These are phyloP conservation scores for Blastomyces parvus DNA, from an alignment of 2,329 filamentous ascomycete species.

Conservation along the genomic window DNA sequence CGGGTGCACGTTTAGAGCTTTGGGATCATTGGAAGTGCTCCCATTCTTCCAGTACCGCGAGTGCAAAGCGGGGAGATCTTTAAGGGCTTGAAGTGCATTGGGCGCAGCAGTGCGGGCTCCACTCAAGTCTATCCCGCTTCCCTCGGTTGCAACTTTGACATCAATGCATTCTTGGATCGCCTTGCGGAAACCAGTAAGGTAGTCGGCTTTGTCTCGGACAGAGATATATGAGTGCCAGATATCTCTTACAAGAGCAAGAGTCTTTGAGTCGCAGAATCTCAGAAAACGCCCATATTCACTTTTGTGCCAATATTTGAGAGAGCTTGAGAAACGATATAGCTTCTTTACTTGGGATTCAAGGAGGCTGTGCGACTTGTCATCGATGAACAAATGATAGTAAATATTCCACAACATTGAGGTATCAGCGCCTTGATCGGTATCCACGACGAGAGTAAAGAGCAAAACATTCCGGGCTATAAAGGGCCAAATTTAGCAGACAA, in stretches of 20 bases:
- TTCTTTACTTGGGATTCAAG: conserved; percentile 39
- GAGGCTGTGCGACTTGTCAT: conserved; percentile 27
- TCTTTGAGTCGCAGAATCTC: conserved; percentile 42
- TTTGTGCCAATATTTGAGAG: conserved; percentile 38
- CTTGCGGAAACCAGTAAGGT: not conserved
- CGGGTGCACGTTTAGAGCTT: conserved; percentile 20
- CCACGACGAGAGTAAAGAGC: conserved; percentile 44
- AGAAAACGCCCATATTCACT: conserved; percentile 39
- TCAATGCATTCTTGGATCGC: conserved; percentile 5
- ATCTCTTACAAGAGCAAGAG: conserved; percentile 27
- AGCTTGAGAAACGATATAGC: conserved; percentile 33
- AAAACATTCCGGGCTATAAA: conserved; percentile 46
- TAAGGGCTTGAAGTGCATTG: conserved; percentile 7
- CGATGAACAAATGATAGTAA: conserved; percentile 47
- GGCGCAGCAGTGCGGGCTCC: conserved; percentile 24
- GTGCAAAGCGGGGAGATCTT: conserved; percentile 15
- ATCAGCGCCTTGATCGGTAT: conserved; percentile 25
- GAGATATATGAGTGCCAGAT: conserved; percentile 35
- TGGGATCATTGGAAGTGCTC: conserved; percentile 26
- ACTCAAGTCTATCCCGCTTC: conserved; percentile 2
- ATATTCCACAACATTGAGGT: conserved; percentile 41
- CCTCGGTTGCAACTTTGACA: conserved; percentile 17
- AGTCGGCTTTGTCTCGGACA: conserved; percentile 6
- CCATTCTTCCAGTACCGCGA: conserved; percentile 25
- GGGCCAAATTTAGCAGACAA: not conserved